These are phyloP conservation scores for Globisporangium barbulae DNA, from an alignment of 352 stramenopile genomes.

Conservation along the genomic window DNA sequence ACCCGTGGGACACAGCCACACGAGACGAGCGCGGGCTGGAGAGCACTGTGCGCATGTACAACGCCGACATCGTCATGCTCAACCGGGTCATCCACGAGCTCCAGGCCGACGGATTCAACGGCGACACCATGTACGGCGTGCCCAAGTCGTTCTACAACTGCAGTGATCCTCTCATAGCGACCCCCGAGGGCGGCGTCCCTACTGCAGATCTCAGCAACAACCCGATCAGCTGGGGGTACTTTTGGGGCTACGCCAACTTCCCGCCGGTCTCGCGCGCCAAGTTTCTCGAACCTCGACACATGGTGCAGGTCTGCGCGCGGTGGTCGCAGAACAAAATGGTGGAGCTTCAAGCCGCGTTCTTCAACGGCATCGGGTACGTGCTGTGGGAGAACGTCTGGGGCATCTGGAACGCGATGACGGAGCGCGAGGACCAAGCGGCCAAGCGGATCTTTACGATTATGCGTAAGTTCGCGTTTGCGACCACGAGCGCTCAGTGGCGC, in stretches of 20 bases:
- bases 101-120: constrained; percentile 79
- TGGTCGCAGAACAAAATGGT: constrained; percentile 72
- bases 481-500: constrained; percentile 41
- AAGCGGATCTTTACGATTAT: constrained; percentile 68
- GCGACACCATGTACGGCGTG: constrained; percentile 88
- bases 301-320: constrained; percentile 77
- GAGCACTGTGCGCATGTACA: constrained; percentile 65
- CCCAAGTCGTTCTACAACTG: constrained; percentile 82
- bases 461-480: constrained; percentile 48
- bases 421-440: constrained; percentile 56
- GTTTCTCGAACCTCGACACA: constrained; percentile 78
- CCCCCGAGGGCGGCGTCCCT: constrained; percentile 65
- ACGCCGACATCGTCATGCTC: constrained; percentile 60
- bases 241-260: constrained; percentile 61
- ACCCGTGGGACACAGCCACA: constrained; percentile 80
- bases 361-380: constrained; percentile 85
- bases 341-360: constrained; percentile 73
- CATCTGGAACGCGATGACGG: constrained; percentile 81
- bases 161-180: constrained; percentile 44
- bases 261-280: constrained; percentile 67
- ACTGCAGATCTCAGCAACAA: constrained; percentile 63
- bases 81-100: constrained; percentile 32
- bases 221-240: constrained; percentile 82
- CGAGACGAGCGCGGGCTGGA: constrained; percentile 49
- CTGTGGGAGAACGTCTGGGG: constrained; percentile 90